These are phyloP conservation scores for Cystofilobasidium ferigula DNA, from an alignment of 768 basidiomycete genomes.

Conservation along the genomic window DNA sequence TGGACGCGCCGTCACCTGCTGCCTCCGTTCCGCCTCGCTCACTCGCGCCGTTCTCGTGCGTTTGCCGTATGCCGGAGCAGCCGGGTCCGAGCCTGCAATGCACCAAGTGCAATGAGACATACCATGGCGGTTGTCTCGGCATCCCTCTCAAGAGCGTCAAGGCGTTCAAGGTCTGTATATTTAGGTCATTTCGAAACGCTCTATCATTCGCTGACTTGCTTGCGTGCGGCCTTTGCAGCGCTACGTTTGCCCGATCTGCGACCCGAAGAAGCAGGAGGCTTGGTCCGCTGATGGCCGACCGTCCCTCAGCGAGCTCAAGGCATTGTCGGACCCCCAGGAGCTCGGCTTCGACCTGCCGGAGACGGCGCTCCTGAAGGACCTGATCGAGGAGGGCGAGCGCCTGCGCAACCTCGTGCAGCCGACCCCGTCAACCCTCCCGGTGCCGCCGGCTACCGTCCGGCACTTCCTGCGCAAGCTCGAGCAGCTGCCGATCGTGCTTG, in stretches of 20 bases:
- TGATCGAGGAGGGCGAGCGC: constrained; percentile 26
- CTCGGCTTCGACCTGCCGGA: constrained; percentile 31
- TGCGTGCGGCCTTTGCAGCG: not conserved
- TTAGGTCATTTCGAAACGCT: too few species aligned
- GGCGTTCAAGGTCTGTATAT: constrained; percentile 20
- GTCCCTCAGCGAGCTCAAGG: constrained; percentile 20
- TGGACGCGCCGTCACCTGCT: not conserved
- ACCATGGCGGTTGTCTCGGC: constrained; percentile 35
- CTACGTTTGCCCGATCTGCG: constrained; percentile 23
- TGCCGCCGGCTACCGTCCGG: constrained; percentile 25
- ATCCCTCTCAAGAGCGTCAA: constrained; percentile 26
- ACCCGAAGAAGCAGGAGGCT: constrained; percentile 19
- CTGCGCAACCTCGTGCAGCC: constrained; percentile 26
- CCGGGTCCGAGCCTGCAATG: constrained; percentile 33
- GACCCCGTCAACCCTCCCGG: constrained; percentile 20
- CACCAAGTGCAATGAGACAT: constrained; percentile 24
- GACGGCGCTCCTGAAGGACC: constrained; percentile 27
- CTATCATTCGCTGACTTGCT: not conserved
- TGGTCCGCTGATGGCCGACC: constrained; percentile 19
- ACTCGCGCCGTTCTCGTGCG: constrained; percentile 29
- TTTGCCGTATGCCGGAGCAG: constrained; percentile 32
- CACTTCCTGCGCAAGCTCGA: constrained; percentile 32
- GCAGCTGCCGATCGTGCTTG: constrained; percentile 5
- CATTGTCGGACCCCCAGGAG: constrained; percentile 28
- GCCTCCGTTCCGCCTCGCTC: not conserved